A percentile compares a stretch with the other conserved stretches of the same genome.
phyloP scores from a whole-genome alignment of 495 filamentous ascomycete genomes.

The Trichoderma asperelloides region DNA sequence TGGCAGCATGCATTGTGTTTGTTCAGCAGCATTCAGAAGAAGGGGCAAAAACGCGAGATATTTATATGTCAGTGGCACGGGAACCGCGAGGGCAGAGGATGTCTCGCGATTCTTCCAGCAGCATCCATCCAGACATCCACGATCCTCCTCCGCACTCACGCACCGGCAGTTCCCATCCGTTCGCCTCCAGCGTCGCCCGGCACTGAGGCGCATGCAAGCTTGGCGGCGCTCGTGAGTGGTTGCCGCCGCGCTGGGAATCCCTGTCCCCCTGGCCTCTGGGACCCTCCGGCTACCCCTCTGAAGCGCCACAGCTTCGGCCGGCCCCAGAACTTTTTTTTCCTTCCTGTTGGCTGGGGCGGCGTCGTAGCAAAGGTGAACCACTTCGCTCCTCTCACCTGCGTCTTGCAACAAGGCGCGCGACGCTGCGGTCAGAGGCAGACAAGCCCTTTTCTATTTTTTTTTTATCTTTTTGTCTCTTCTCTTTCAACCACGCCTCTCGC shows the following conservation, averaged over 20 bases:
- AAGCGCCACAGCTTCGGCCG: background rate
- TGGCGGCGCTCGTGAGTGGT: background rate
- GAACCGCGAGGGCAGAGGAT: too few species aligned
- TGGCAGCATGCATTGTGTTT: too few species aligned
- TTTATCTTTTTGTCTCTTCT: background rate
- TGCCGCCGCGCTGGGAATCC: background rate
- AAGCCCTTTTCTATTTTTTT: background rate
- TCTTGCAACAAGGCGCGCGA: background rate
- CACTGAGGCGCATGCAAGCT: conserved; percentile 1
- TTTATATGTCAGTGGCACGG: too few species aligned
- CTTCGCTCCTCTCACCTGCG: background rate
- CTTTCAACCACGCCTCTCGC: background rate
- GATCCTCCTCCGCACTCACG: background rate
- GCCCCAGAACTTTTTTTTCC: background rate
- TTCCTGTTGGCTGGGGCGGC: background rate
- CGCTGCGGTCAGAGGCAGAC: background rate
- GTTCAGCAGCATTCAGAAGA: too few species aligned
- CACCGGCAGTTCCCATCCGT: background rate
- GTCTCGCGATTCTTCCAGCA: background rate
- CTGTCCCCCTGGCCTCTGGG: conserved; percentile 1
- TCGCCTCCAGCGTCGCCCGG: background rate
- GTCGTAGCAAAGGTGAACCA: background rate
- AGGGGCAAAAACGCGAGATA: background rate
- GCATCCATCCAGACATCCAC: background rate
- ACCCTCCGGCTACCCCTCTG: background rate